Conservation (phyloP, 495 filamentous ascomycete species). For the Parmelia sp. region DNA sequence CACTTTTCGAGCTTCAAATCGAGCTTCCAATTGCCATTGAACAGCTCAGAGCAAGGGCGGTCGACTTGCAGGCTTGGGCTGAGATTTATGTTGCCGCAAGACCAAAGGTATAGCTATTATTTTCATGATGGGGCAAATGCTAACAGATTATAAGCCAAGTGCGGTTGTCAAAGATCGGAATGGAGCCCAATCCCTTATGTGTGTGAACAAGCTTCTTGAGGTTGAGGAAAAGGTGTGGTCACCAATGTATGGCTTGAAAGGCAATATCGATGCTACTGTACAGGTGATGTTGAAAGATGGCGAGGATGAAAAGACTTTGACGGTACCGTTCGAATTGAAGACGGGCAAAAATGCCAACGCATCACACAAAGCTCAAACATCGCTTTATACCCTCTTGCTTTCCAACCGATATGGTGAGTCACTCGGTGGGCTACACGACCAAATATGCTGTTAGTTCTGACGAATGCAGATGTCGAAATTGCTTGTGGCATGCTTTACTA, state of each 20-base stretch:
- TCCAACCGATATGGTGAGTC: slow-evolving; percentile 82
- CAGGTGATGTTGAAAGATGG: slow-evolving; percentile 76
- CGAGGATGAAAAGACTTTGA: slow-evolving; percentile 55
- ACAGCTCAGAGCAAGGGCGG: slow-evolving; percentile 71
- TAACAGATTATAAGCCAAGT: slow-evolving; percentile 44
- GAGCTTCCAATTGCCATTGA: slow-evolving; percentile 62
- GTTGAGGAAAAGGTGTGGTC: slow-evolving; percentile 98
- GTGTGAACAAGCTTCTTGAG: slow-evolving; percentile 86
- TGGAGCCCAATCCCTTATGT: slow-evolving; percentile 65
- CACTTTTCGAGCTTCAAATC: slow-evolving; percentile 76
- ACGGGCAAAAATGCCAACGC: slow-evolving; percentile 72
- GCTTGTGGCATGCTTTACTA: slow-evolving; percentile 89
- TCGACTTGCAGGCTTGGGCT: slow-evolving; percentile 76
- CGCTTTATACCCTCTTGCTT: slow-evolving; percentile 84
- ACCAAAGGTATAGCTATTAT: slow-evolving; percentile 52
- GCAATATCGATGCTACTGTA: slow-evolving; percentile 96
- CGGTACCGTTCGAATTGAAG: slow-evolving; percentile 91
- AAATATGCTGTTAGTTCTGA: slow-evolving; percentile 5
- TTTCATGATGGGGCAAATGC: not conserved
- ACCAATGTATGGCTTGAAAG: slow-evolving; percentile 92
- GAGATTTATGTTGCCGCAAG: slow-evolving; percentile 64
- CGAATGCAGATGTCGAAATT: slow-evolving; percentile 67
- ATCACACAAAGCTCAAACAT: slow-evolving; percentile 85
- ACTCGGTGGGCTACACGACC: not conserved
- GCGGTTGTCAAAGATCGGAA: slow-evolving; percentile 75